Evolutionary conservation across 257 asterid genomes (phyloP), one percentile per base, ranked within the genome.

Genomic region (Scutellaria minor): DNA sequence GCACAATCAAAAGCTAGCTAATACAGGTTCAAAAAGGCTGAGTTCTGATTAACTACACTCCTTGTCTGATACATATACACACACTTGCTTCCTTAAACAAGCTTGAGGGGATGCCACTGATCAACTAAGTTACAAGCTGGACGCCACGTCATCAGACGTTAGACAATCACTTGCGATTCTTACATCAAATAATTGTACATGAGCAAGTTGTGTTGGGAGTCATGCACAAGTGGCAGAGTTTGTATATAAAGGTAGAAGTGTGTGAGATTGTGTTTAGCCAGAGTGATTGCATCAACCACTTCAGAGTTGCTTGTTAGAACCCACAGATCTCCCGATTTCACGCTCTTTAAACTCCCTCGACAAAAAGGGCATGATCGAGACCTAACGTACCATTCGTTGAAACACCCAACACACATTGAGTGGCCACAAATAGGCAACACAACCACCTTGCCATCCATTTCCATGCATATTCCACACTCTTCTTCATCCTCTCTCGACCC

Each of bases 381-480:
- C 63, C 86, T 74, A 1, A 72, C 62, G 56, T 71, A 81, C 89
- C 96, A 87, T 56, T 85, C 89, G 13, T 80, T 77, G 78, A 80
- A 89, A 68, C 92, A 87, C 74, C 67, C 46, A 24, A 78, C 71
- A 83, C 92, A 85, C 85, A 87, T 55, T 9, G 89, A 78, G 82
- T 87, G 94, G 42, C 89, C 87, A 76, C 92, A 87, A 27, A 78
- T 66, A 24, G 96, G 96, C 82, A 89, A 70, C 8, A 80, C 92
- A 53, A 83, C 82, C 24, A 31, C 37, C 37, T 81, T 82, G 31
- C 80, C 46, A 57, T 83, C 83, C 69, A 48, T 75, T 54, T 89
- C 89, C 92, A 89, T 84, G 74, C 96, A 89, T 81, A 87, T 87
- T 6, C 94, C 94, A 60, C 94, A 89, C 67, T 89, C 94, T 13